These are phyloP conservation scores for Rhizopogon vulgaris DNA, from an alignment of 768 basidiomycete species.

Conservation along the genomic window DNA sequence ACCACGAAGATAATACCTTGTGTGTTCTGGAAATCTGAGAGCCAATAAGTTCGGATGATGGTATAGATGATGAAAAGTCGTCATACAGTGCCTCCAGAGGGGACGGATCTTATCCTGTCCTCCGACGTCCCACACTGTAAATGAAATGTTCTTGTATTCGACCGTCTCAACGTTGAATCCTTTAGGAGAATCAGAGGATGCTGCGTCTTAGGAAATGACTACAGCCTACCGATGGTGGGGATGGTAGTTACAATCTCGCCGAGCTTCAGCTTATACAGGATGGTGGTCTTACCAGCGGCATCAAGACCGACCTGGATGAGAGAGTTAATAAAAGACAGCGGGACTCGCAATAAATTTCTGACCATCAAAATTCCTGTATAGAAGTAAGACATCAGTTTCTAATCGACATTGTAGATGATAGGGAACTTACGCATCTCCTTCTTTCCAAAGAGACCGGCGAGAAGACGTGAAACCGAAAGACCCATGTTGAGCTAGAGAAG, in stretches of 20 bases:
- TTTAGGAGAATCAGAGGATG: constrained; percentile 28
- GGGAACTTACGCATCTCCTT: constrained; percentile 96
- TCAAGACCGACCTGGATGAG: constrained; percentile 86
- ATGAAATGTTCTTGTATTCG: constrained; percentile 99
- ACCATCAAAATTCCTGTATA: constrained; percentile 93
- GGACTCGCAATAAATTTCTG: constrained; percentile 14
- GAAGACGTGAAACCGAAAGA: constrained; percentile 67
- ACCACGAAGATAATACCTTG: constrained; percentile 99
- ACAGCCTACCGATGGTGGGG: constrained; percentile 89
- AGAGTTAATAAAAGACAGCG: constrained; percentile 7
- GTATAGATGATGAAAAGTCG: constrained; percentile 4
- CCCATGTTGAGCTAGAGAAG: constrained; percentile 53
- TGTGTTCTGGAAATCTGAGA: constrained; percentile 98
- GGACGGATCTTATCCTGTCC: constrained; percentile 99
- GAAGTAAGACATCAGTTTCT: constrained; percentile 19
- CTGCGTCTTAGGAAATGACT: constrained; percentile 1
- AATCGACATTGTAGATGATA: constrained; percentile 10
- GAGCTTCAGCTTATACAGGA: constrained; percentile 98
- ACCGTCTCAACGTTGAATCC: constrained; percentile 99
- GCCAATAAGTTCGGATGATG: constrained; percentile 9
- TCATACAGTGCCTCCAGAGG: constrained; percentile 99
- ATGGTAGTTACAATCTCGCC: constrained; percentile 99
- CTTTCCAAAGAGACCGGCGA: constrained; percentile 90
- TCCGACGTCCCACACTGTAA: constrained; percentile 99
- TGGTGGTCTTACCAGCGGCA: constrained; percentile 97